Evolutionary conservation across 768 basidiomycete species (phyloP).

Genomic region (Suillus occidentalis): DNA sequence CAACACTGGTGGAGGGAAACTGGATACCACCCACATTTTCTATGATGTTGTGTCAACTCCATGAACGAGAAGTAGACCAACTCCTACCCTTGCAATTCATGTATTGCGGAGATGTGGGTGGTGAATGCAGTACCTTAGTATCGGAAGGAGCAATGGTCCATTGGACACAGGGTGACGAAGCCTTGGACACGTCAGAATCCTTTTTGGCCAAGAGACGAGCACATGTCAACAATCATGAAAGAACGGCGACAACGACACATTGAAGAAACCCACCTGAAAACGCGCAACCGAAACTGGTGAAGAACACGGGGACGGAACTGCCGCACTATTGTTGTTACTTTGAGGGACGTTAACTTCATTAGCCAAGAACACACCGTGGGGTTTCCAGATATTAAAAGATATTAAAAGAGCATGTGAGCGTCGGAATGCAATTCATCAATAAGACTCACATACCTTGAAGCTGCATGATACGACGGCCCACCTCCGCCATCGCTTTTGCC

Average conservation of each 20-base stretch:
- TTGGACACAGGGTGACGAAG: background rate
- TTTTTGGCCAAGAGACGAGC: background rate
- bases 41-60: background rate
- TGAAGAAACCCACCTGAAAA: background rate
- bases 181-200: background rate
- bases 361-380: background rate
- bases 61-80: background rate
- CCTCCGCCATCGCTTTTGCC: background rate
- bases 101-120: background rate
- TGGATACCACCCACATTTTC: background rate
- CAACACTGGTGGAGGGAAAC: background rate
- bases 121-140: background rate
- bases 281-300: background rate
- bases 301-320: background rate
- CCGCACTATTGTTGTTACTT: background rate
- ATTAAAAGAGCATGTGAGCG: background rate
- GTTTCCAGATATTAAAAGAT: background rate
- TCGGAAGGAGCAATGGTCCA: background rate
- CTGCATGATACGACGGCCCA: background rate
- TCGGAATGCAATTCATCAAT: background rate
- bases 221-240: background rate
- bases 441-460: background rate
- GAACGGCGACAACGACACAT: background rate
- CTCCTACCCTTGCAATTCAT: background rate
- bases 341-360: background rate